These are phyloP conservation scores for Sequoiadendron giganteum DNA, from an alignment of 75 land plant genomes.

Conservation along the genomic window DNA sequence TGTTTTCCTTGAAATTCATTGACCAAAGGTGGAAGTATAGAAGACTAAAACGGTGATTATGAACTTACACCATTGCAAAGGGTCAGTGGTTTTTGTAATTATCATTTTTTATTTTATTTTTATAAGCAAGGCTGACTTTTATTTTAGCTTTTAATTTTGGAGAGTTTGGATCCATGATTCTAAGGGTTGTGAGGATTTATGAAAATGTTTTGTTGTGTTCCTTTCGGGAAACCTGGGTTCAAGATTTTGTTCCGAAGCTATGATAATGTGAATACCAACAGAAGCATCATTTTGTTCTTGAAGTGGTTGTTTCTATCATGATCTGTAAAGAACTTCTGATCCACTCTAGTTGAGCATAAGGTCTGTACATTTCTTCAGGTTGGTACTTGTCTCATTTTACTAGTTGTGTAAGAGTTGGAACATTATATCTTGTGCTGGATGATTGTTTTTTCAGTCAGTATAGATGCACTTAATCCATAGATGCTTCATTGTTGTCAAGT, in stretches of 20 bases:
- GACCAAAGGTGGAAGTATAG: not conserved
- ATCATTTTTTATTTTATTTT: not conserved
- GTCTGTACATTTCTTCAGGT: not conserved
- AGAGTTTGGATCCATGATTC: not conserved
- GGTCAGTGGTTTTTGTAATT: not conserved
- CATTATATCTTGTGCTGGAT: not conserved
- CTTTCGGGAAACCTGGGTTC: not conserved
- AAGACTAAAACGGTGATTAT: not conserved
- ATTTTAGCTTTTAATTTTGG: not conserved
- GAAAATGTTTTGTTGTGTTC: not conserved
- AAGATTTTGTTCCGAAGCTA: not conserved
- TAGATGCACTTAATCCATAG: too few relatives aligned
- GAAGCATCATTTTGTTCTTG: not conserved
- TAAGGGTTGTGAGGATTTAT: not conserved
- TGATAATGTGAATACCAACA: not conserved
- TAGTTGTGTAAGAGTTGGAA: not conserved
- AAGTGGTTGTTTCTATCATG: not conserved
- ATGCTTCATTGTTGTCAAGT: too few relatives aligned
- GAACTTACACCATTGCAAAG: not conserved
- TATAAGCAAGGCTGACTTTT: not conserved
- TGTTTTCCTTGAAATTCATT: not conserved
- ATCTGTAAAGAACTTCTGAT: not conserved
- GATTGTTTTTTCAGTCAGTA: not conserved
- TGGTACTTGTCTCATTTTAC: too few relatives aligned
- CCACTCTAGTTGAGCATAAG: not conserved